Evolutionary conservation across 1,284 basidiomycete species (phyloP).

Genomic region (Ustilago nuda): DNA sequence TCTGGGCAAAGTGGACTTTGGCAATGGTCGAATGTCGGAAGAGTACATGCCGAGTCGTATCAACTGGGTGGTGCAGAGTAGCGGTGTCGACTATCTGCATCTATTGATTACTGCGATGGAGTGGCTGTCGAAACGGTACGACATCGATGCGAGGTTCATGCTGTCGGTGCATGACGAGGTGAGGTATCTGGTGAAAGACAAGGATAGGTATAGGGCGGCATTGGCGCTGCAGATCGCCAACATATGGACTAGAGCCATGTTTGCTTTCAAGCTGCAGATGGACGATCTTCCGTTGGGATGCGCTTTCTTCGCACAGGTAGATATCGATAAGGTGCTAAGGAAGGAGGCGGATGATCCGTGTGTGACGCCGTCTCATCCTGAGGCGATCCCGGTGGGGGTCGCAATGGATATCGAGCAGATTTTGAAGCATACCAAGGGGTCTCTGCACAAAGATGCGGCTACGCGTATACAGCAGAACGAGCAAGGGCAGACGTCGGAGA

Average conservation of each 20-base stretch:
- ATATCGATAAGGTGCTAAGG: slow-evolving; percentile 88
- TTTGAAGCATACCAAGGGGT: slow-evolving; percentile 72
- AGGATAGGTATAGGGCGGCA: slow-evolving; percentile 86
- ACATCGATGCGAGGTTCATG: slow-evolving; percentile 90
- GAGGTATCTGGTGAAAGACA: slow-evolving; percentile 88
- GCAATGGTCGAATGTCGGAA: slow-evolving; percentile 75
- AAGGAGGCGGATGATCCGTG: slow-evolving; percentile 98
- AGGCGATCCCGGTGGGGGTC: slow-evolving; percentile 84
- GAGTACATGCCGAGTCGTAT: slow-evolving; percentile 96
- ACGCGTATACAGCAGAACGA: background rate
- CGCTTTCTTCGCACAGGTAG: slow-evolving; percentile 97
- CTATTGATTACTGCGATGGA: slow-evolving; percentile 96
- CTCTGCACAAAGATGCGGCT: slow-evolving; percentile 44
- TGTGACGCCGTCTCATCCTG: slow-evolving; percentile 90
- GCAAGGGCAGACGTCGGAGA: background rate
- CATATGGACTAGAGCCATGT: slow-evolving; percentile 91
- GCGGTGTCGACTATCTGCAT: slow-evolving; percentile 97
- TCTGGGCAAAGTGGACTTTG: slow-evolving; percentile 73
- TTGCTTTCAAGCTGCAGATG: slow-evolving; percentile 93
- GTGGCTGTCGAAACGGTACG: slow-evolving; percentile 82
- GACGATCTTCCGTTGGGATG: slow-evolving; percentile 88
- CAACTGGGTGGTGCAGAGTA: slow-evolving; percentile 99
- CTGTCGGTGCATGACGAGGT: slow-evolving; percentile 98
- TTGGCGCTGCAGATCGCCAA: slow-evolving; percentile 97
- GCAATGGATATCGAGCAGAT: slow-evolving; percentile 80